A percentile compares a stretch with the other conserved stretches of the same genome.
Conservation (phyloP, 2,329 filamentous ascomycete species). For the Chaetomiaceae sp. region DNA sequence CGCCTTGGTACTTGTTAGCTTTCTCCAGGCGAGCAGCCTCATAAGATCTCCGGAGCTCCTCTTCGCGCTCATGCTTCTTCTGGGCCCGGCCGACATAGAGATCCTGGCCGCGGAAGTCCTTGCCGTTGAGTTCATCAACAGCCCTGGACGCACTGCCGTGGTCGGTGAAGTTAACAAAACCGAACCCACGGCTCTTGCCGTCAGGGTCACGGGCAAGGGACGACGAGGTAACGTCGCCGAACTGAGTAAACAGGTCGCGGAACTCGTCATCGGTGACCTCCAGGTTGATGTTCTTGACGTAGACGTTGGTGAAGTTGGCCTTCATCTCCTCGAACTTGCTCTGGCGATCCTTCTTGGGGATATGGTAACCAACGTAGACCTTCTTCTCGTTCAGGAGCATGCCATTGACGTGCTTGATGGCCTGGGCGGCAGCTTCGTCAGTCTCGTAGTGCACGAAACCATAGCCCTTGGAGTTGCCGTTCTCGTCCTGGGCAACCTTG, state of each 20-base stretch:
- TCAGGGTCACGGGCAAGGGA: slow-evolving; percentile 86
- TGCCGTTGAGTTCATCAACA: slow-evolving; percentile 87
- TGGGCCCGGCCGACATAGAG: slow-evolving; percentile 97
- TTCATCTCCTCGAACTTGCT: slow-evolving; percentile 99
- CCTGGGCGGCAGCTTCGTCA: slow-evolving; percentile 90
- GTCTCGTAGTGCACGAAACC: slow-evolving; percentile 99
- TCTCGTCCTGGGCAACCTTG: slow-evolving; percentile 98
- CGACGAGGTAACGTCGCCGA: slow-evolving; percentile 90
- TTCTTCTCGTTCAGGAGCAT: slow-evolving; percentile 99
- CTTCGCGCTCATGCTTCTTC: slow-evolving; percentile 99
- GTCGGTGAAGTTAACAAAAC: slow-evolving; percentile 91
- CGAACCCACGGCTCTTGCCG: slow-evolving; percentile 91
- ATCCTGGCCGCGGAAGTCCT: slow-evolving; percentile 89
- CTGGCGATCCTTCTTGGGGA: slow-evolving; percentile 99
- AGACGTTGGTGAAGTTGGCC: slow-evolving; percentile 99
- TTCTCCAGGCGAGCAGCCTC: slow-evolving; percentile 97
- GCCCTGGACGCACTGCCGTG: slow-evolving; percentile 83
- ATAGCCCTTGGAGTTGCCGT: slow-evolving; percentile 95
- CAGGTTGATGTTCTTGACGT: slow-evolving; percentile 92
- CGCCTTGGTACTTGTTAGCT: slow-evolving; percentile 97
- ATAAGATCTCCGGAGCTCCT: slow-evolving; percentile 98
- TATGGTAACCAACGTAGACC: slow-evolving; percentile 98
- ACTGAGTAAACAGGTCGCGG: slow-evolving; percentile 86
- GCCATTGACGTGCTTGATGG: slow-evolving; percentile 99
- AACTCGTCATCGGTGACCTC: slow-evolving; percentile 93